These are phyloP conservation scores for Kwoniella mangroviensis DNA, from an alignment of 768 basidiomycete species.

Conservation along the genomic window DNA sequence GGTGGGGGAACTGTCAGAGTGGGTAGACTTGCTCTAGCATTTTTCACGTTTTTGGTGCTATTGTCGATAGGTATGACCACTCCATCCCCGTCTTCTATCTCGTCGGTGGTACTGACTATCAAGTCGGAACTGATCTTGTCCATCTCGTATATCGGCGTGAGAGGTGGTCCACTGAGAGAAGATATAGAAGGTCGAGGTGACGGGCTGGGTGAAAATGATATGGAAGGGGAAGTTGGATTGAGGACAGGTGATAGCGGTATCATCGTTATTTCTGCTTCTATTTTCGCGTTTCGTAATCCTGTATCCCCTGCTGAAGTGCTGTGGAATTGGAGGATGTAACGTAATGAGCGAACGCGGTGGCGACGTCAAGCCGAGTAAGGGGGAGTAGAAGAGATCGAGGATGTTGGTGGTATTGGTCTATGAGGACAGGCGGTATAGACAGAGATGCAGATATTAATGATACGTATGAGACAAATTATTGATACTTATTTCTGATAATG, in stretches of 20 bases:
- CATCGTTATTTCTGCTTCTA: not conserved
- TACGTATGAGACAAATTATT: too few species aligned
- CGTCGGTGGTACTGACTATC: slow-evolving; percentile 7
- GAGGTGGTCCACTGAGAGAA: slow-evolving; percentile 15
- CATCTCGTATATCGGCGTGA: slow-evolving; percentile 27
- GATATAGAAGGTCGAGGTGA: slow-evolving; percentile 37
- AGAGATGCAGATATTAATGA: too few species aligned
- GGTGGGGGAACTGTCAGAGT: slow-evolving; percentile 9
- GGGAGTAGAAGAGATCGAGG: not conserved
- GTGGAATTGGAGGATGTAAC: not conserved
- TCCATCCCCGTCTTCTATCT: not conserved
- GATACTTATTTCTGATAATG: too few species aligned
- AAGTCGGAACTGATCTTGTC: slow-evolving; percentile 22
- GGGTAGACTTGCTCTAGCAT: slow-evolving; percentile 7
- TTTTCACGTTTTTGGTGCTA: not conserved
- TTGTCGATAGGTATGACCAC: not conserved
- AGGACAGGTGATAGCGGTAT: not conserved
- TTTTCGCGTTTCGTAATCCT: too few species aligned
- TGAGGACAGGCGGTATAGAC: too few species aligned
- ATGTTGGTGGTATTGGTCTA: too few species aligned
- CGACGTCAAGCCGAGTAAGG: not conserved
- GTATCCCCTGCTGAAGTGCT: not conserved
- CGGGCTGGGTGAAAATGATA: slow-evolving; percentile 18
- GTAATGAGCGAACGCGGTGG: not conserved
- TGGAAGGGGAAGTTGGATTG: not conserved